phyloP scores from a whole-genome alignment of 2,329 filamentous ascomycete species.

The Epicoccum nigrum region DNA sequence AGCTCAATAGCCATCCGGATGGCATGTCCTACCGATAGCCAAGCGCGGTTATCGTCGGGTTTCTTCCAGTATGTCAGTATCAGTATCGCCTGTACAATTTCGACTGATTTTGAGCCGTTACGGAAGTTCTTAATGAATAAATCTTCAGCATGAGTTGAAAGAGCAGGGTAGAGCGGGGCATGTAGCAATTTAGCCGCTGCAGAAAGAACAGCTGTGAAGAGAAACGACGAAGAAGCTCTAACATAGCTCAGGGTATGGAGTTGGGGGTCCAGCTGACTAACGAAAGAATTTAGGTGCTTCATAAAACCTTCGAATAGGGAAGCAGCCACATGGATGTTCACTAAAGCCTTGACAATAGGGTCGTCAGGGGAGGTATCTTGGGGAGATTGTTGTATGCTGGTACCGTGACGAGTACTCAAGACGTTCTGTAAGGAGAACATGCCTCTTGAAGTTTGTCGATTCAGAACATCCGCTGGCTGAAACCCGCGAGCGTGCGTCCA shows the following conservation, averaged over 20 bases:
- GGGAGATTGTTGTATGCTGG: neutral
- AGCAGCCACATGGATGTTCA: constrained; percentile 1
- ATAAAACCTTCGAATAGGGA: constrained; percentile 12
- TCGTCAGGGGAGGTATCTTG: neutral
- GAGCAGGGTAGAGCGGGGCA: neutral
- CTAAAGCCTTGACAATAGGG: neutral
- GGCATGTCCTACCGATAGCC: constrained; percentile 11
- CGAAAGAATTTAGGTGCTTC: constrained; percentile 6
- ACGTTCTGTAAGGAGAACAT: neutral
- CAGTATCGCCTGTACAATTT: constrained; percentile 12
- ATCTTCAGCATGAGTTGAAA: neutral
- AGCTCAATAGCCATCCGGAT: constrained; percentile 18
- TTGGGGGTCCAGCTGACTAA: constrained; percentile 6
- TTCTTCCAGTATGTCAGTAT: constrained; percentile 19
- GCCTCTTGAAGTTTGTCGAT: neutral
- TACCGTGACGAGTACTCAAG: neutral
- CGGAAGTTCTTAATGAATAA: neutral
- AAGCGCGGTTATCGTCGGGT: constrained; percentile 11
- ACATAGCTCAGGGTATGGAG: constrained; percentile 2
- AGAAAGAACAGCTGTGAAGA: neutral
- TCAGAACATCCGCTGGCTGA: neutral
- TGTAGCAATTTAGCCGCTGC: constrained; percentile 2
- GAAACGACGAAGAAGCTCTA: neutral
- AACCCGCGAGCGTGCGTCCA: constrained; percentile 1
- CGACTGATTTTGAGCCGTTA: neutral